Percentiles rank a stretch among this genome's conserved stretches.
Evolutionary conservation across 2,329 filamentous ascomycete genomes (phyloP).

Genomic region (Exophiala sp.): DNA sequence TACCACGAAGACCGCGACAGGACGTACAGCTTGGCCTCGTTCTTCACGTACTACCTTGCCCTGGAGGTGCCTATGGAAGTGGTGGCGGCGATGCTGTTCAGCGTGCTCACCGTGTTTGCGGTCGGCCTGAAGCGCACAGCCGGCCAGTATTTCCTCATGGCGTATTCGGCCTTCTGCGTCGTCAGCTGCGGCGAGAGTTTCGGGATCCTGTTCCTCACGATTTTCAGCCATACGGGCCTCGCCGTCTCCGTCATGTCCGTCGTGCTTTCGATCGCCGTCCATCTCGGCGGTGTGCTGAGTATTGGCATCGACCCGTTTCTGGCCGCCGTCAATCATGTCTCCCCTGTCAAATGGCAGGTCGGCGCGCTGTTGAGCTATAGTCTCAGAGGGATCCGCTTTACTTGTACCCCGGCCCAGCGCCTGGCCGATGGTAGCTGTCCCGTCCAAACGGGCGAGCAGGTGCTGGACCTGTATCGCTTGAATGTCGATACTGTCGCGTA

Average conservation of each 20-base stretch:
- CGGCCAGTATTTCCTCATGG: constrained; percentile 60
- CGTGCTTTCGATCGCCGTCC: constrained; percentile 62
- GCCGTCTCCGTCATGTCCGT: constrained; percentile 67
- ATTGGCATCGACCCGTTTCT: constrained; percentile 63
- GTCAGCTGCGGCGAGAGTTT: constrained; percentile 69
- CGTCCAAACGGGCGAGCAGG: constrained; percentile 60
- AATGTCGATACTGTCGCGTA: constrained; percentile 57
- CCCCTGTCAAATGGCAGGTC: constrained; percentile 64
- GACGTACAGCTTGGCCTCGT: constrained; percentile 65
- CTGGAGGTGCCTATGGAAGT: constrained; percentile 69
- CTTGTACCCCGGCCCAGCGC: constrained; percentile 56
- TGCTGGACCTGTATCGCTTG: constrained; percentile 61
- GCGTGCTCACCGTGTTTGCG: constrained; percentile 57
- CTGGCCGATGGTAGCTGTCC: constrained; percentile 58
- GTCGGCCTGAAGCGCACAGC: constrained; percentile 59
- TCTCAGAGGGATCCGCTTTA: constrained; percentile 55
- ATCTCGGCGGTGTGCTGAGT: constrained; percentile 65
- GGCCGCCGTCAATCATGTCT: constrained; percentile 62
- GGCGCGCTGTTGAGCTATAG: constrained; percentile 63
- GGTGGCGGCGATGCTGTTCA: constrained; percentile 58
- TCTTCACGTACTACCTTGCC: constrained; percentile 63
- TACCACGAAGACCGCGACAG: constrained; percentile 70
- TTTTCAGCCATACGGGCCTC: constrained; percentile 69
- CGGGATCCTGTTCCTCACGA: constrained; percentile 73
- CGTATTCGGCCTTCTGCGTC: constrained; percentile 66